phyloP scores from a whole-genome alignment of 768 basidiomycete species.

The Hypholoma sublateritium region DNA sequence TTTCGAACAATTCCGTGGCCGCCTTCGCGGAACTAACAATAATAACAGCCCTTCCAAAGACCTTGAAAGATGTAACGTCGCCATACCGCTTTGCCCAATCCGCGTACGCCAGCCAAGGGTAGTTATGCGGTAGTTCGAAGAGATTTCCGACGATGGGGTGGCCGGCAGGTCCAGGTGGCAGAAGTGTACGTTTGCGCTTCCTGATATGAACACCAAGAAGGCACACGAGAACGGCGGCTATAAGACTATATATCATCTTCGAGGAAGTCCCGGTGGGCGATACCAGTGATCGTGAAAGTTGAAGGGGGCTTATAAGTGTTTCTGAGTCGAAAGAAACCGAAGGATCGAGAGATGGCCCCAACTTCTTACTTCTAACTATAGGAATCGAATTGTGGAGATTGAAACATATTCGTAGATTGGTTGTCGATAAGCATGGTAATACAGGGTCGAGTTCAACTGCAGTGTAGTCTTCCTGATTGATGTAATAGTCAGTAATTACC shows the following conservation, averaged over 20 bases:
- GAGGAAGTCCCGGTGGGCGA: not conserved
- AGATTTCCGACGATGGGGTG: constrained; percentile 32
- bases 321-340: not conserved
- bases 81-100: constrained; percentile 29
- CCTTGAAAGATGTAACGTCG: constrained; percentile 30
- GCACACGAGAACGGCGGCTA: not conserved
- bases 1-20: constrained; percentile 45
- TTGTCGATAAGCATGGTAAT: too few relatives aligned
- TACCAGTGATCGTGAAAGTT: not conserved
- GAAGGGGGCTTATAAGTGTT: not conserved
- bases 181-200: not conserved
- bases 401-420: not conserved
- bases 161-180: constrained; percentile 35
- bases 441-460: too few relatives aligned
- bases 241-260: not conserved
- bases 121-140: constrained; percentile 23
- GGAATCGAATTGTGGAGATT: not conserved
- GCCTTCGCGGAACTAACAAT: constrained; percentile 40
- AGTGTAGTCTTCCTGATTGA: too few relatives aligned
- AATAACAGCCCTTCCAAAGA: constrained; percentile 35
- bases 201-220: not conserved
- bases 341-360: not conserved
- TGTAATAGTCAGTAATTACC: too few relatives aligned
- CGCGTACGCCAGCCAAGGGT: constrained; percentile 30
- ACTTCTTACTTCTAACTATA: not conserved